phyloP scores from a whole-genome alignment of 768 basidiomycete genomes.

The Asterophora parasitica region DNA sequence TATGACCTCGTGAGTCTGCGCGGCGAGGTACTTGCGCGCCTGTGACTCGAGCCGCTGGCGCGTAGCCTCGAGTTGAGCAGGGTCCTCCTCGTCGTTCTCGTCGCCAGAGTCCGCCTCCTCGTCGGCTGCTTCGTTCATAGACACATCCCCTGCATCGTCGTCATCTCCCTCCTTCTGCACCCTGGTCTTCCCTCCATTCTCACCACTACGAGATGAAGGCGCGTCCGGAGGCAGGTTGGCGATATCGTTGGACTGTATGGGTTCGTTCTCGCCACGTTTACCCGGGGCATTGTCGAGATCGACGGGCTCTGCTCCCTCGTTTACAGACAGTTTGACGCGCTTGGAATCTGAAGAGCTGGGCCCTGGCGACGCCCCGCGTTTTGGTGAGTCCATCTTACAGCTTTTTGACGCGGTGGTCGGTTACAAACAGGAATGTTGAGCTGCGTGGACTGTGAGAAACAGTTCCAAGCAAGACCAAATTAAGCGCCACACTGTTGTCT shows the following conservation, averaged over 20 bases:
- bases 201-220: slow-evolving; percentile 32
- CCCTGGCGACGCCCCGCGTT: slow-evolving; percentile 57
- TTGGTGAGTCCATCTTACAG: slow-evolving; percentile 54
- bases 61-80: slow-evolving; percentile 77
- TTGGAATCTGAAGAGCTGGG: slow-evolving; percentile 50
- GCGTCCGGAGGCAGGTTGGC: slow-evolving; percentile 60
- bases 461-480: slow-evolving; percentile 5
- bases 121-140: slow-evolving; percentile 75
- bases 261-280: slow-evolving; percentile 86
- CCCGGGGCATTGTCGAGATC: slow-evolving; percentile 78
- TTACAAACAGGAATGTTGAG: slow-evolving; percentile 12
- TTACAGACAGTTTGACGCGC: slow-evolving; percentile 52
- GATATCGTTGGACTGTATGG: slow-evolving; percentile 72
- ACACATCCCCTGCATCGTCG: slow-evolving; percentile 69
- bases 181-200: slow-evolving; percentile 39
- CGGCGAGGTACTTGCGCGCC: slow-evolving; percentile 90
- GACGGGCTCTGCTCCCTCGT: slow-evolving; percentile 67
- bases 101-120: slow-evolving; percentile 76
- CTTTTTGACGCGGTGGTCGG: slow-evolving; percentile 14
- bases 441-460: slow-evolving; percentile 11
- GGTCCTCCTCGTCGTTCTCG: slow-evolving; percentile 83
- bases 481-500: not conserved
- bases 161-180: slow-evolving; percentile 52
- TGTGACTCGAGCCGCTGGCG: slow-evolving; percentile 78
- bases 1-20: slow-evolving; percentile 95